phyloP scores from a whole-genome alignment of 805 yeast genomes.

The Nakazawaea ishiwadae region DNA sequence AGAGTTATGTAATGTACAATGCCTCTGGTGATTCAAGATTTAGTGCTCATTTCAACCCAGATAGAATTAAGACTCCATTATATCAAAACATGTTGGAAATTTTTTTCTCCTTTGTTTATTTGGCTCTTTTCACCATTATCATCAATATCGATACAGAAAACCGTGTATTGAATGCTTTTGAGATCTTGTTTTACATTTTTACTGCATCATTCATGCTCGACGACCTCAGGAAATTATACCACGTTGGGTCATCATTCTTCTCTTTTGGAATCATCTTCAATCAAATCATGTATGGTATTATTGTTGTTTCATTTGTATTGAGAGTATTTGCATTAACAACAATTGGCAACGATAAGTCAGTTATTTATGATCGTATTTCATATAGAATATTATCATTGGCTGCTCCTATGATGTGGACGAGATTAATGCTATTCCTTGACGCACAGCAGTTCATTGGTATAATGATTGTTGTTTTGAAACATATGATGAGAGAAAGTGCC shows the following conservation, averaged over 20 bases:
- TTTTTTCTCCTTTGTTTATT: constrained; percentile 56
- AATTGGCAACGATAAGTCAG: constrained; percentile 20
- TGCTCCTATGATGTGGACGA: constrained; percentile 84
- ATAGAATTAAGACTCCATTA: constrained; percentile 76
- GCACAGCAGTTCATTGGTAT: constrained; percentile 82
- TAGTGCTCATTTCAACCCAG: constrained; percentile 69
- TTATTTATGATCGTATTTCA: constrained; percentile 48
- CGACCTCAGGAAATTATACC: constrained; percentile 67
- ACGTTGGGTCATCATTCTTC: constrained; percentile 67
- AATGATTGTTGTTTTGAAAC: constrained; percentile 78
- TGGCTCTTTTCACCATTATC: constrained; percentile 56
- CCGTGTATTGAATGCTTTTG: constrained; percentile 38
- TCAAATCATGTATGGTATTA: constrained; percentile 57
- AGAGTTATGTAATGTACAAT: constrained; percentile 60
- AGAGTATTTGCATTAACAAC: constrained; percentile 41
- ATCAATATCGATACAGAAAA: constrained; percentile 51
- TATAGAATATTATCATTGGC: constrained; percentile 72
- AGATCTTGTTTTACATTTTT: constrained; percentile 55
- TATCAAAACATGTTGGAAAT: constrained; percentile 78
- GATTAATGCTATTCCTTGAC: constrained; percentile 72
- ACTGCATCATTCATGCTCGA: constrained; percentile 65
- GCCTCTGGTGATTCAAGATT: constrained; percentile 53
- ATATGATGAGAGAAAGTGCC: constrained; percentile 84
- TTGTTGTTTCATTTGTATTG: constrained; percentile 48
- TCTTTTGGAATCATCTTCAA: constrained; percentile 81